Evolutionary conservation across 2,329 filamentous ascomycete species (phyloP).

Genomic region (Aspergillus sp.): DNA sequence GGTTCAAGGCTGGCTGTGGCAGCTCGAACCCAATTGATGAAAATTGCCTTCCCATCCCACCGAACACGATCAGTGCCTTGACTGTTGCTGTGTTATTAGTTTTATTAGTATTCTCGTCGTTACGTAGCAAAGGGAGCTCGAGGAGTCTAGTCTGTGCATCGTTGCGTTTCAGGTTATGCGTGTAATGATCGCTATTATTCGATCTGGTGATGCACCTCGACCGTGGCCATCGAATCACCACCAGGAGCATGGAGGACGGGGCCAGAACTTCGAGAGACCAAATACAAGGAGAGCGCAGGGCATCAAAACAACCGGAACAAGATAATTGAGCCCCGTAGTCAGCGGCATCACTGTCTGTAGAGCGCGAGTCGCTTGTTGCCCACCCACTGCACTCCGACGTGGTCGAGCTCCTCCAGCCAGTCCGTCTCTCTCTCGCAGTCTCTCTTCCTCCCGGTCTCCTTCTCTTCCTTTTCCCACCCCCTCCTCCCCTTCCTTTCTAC

Average conservation of each 20-base stretch:
- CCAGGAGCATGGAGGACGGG: background rate
- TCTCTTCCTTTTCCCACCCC: constrained; percentile 6
- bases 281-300: background rate
- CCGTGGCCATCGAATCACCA: background rate
- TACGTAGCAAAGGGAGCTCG: background rate
- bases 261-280: background rate
- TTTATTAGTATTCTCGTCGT: background rate
- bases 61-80: background rate
- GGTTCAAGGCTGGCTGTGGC: no score
- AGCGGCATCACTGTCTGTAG: background rate
- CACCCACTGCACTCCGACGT: background rate
- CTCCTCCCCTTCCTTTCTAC: constrained; percentile 7
- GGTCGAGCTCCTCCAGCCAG: background rate
- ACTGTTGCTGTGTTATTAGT: background rate
- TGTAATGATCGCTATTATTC: background rate
- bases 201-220: background rate
- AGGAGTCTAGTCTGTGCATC: background rate
- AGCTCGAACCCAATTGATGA: background rate
- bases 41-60: background rate
- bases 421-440: constrained; percentile 2
- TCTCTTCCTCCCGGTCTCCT: constrained; percentile 1
- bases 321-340: background rate
- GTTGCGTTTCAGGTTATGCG: constrained; percentile 1
- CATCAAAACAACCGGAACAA: background rate
- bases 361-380: constrained; percentile 1